phyloP scores from a whole-genome alignment of 2,329 filamentous ascomycete species.

The Diaporthe velutina region DNA sequence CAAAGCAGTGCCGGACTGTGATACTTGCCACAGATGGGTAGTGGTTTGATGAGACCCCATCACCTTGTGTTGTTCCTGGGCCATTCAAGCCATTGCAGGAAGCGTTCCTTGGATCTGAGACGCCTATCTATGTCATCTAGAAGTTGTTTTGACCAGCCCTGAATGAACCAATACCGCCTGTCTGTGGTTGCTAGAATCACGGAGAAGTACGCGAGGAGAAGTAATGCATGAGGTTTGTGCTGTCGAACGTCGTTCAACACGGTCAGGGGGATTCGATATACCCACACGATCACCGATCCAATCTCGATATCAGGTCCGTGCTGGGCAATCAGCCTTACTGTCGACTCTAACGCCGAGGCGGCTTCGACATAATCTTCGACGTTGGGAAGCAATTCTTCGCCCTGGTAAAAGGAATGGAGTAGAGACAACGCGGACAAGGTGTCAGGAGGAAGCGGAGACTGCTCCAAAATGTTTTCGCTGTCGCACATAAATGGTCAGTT shows the following conservation, averaged over 20 bases:
- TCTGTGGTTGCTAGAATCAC: not conserved
- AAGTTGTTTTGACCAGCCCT: conserved; percentile 1
- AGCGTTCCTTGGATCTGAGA: not conserved
- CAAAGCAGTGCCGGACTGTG: no score
- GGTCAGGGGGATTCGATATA: not conserved
- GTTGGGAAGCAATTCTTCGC: not conserved
- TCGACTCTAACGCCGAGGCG: not conserved
- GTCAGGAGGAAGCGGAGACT: not conserved
- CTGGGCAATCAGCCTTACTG: not conserved
- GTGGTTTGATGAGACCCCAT: not conserved
- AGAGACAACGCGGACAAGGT: not conserved
- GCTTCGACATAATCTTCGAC: not conserved
- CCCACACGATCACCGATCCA: not conserved
- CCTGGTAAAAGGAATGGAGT: not conserved
- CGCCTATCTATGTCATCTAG: not conserved
- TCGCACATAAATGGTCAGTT: not conserved
- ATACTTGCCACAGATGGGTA: not conserved
- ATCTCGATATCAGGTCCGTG: not conserved
- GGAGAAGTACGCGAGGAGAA: conserved; percentile 7
- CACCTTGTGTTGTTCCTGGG: not conserved
- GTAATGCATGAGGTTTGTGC: not conserved
- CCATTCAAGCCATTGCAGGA: not conserved
- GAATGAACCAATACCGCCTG: not conserved
- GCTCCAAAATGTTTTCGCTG: not conserved
- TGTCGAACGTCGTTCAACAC: not conserved